These are phyloP conservation scores for Cucurbitaria berberidis DNA, from an alignment of 2,329 filamentous ascomycete species.

Conservation along the genomic window DNA sequence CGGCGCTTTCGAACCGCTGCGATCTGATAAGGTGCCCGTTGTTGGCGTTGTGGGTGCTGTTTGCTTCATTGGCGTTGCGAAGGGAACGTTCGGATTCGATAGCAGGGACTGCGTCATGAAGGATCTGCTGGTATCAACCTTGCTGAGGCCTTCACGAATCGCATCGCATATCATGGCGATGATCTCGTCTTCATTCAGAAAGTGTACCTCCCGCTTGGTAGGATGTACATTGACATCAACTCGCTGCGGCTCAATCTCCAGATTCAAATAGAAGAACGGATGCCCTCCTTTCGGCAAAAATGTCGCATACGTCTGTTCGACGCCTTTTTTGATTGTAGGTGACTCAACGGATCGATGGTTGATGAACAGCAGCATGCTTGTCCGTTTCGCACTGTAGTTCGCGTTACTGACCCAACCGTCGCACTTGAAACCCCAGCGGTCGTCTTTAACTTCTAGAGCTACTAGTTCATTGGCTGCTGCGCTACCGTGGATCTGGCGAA, in stretches of 20 bases:
- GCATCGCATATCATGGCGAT: conserved; percentile 83
- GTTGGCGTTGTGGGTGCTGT: conserved; percentile 24
- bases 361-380: conserved; percentile 87
- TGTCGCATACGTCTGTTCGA: conserved; percentile 86
- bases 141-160: conserved; percentile 77
- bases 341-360: conserved; percentile 96
- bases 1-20: conserved; percentile 37
- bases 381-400: conserved; percentile 93
- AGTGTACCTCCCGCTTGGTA: conserved; percentile 95
- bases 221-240: conserved; percentile 98
- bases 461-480: conserved; percentile 87
- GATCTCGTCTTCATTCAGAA: conserved; percentile 96
- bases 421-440: conserved; percentile 82
- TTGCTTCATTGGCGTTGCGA: conserved; percentile 50
- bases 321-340: conserved; percentile 80
- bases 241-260: conserved; percentile 88
- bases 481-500: conserved; percentile 87
- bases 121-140: conserved; percentile 90
- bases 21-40: conserved; percentile 30
- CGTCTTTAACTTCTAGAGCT: conserved; percentile 72
- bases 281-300: conserved; percentile 94
- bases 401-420: conserved; percentile 86
- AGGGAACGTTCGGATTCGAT: conserved; percentile 45
- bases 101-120: conserved; percentile 94
- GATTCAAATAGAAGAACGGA: conserved; percentile 88